Conservation (phyloP, 257 asterid genomes). For the Forsythia viridissima region DNA sequence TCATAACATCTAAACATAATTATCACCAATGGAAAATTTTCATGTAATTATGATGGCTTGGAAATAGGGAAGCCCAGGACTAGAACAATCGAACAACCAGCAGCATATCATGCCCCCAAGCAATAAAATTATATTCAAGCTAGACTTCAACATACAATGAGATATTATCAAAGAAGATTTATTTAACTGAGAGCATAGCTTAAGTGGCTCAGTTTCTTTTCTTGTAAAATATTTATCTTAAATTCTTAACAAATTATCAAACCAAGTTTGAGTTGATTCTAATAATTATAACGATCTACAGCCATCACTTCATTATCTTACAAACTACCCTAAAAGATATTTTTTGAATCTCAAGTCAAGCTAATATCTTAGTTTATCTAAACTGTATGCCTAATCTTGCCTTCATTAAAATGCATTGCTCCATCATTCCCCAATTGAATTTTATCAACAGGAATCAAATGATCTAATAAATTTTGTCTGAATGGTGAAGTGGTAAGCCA, state of each 20-base stretch:
- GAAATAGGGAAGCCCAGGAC: background rate
- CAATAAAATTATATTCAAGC: slow-evolving; percentile 1
- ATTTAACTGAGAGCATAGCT: slow-evolving; percentile 5
- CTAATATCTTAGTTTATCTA: background rate
- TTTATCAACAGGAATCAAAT: background rate
- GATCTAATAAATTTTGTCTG: background rate
- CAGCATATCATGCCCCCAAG: background rate
- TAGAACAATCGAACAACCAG: background rate
- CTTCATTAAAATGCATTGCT: background rate
- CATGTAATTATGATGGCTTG: background rate
- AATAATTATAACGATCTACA: slow-evolving; percentile 12
- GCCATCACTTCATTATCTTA: background rate
- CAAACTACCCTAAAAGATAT: background rate
- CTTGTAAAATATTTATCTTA: background rate
- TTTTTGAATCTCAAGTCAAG: background rate
- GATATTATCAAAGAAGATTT: background rate
- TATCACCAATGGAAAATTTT: background rate
- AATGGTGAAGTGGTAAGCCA: background rate
- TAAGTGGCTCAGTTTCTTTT: background rate
- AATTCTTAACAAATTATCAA: background rate
- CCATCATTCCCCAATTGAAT: background rate
- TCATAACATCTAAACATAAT: background rate
- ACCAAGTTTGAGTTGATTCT: background rate
- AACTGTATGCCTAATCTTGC: background rate
- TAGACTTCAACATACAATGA: background rate